These are phyloP conservation scores for Acanthamoeba castellanii DNA, from an alignment of 208 protist species.

Conservation along the genomic window DNA sequence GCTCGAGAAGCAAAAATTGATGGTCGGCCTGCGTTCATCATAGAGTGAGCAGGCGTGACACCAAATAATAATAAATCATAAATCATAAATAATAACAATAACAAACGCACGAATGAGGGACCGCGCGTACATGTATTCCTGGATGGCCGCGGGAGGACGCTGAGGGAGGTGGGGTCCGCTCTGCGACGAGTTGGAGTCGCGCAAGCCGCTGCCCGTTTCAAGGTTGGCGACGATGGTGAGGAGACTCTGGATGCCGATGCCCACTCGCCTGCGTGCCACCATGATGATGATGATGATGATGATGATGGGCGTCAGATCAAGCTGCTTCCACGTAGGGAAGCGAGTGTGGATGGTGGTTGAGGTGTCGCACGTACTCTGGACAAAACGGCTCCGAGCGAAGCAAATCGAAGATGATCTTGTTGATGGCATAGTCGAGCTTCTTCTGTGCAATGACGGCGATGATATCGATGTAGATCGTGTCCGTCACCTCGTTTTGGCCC, in stretches of 20 bases:
- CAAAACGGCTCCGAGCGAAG: constrained; percentile 37
- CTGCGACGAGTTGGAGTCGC: constrained; percentile 1
- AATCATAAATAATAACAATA: too few species aligned
- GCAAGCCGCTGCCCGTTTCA: neutral
- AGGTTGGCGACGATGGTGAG: constrained; percentile 2
- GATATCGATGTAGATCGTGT: constrained; percentile 59
- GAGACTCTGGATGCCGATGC: constrained; percentile 7
- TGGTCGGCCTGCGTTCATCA: constrained; percentile 32
- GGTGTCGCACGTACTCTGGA: constrained; percentile 23
- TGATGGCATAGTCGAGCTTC: constrained; percentile 59
- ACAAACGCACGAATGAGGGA: too few species aligned
- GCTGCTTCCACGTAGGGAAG: neutral
- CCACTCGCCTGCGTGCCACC: constrained; percentile 7
- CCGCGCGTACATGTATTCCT: constrained; percentile 55
- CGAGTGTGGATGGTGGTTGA: neutral
- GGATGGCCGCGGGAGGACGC: neutral
- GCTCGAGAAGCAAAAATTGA: constrained; percentile 57
- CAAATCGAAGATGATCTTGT: constrained; percentile 47
- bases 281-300: neutral
- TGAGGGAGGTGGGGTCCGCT: neutral
- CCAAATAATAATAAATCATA: too few species aligned
- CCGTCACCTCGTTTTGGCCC: constrained; percentile 15
- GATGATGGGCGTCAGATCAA: too few species aligned
- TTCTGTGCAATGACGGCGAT: constrained; percentile 66
- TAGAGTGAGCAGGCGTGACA: neutral